Base-by-base conservation (phyloP, 768 basidiomycete species). In the Butyriboletus loyo region DNA sequence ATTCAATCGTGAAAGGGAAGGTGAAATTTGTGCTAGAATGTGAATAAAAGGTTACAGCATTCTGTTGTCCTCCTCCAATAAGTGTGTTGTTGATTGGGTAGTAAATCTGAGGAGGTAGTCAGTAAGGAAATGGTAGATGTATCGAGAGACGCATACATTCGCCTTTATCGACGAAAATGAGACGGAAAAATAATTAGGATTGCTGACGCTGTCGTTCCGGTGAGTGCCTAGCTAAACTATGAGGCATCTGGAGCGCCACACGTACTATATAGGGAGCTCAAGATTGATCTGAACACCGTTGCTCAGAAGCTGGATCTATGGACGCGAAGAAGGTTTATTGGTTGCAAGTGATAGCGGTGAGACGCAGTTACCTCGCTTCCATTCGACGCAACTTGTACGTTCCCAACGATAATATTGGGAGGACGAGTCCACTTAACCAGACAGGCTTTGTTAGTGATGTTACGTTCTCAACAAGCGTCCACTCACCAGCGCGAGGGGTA, bases 181-280 rank as follows among this genome's bases (percentile, higher is more conserved):
- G 10, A 87, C 85, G 9, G 78, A 69, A 64, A 93, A 90, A 69
- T 82, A 90, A 66, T 92, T 92, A 27, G 90, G 91, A 61, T 93
- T 93, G 63, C 73, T 73, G 49, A 92, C 86, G 27, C 89, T 92
- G 58, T 50, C 27, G 6, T 50, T 51, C 38, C 9, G 30, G 35
- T 61, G n/a, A 55, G 57, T 40, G 40, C 24, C 43, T 32, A 5
- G 54, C 31, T 2, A 37, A 45, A 34, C 24, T n/a, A 47, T 3
- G 15, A 36, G 8, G 10, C 9, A 28, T 25, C 40, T 10, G 3
- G 51, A 34, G 34, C 10, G 5, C 45, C 31, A 51, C 22, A 67
- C 85, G 50, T 59, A 89, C 87, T 79, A 75, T 57, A 90, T 83
- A 58, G 82, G 77, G n/a, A 89, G 74, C 31, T 77, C 79, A 39